These are phyloP conservation scores for Monilinia polystroma DNA, from an alignment of 2,329 filamentous ascomycete genomes.

Conservation along the genomic window DNA sequence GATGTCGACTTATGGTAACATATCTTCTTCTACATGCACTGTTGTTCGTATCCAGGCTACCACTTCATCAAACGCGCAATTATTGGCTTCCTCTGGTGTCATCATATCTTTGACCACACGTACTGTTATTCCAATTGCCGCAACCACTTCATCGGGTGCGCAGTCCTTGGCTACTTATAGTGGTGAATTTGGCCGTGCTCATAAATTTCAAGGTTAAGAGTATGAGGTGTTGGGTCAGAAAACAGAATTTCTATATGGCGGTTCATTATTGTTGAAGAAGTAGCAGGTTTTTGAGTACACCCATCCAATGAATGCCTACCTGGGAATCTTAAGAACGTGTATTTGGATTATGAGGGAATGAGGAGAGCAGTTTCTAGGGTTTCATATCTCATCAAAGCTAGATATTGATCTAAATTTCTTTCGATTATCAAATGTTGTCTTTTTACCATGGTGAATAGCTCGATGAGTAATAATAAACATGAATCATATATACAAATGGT, in stretches of 20 bases:
- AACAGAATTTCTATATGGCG: no score
- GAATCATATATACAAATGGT: neutral
- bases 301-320: neutral
- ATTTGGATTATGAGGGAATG: neutral
- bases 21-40: no score
- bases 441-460: no score
- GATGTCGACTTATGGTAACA: no score
- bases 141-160: neutral
- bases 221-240: neutral
- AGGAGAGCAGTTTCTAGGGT: neutral
- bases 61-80: neutral
- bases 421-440: neutral
- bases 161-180: neutral
- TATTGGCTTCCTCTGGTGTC: neutral
- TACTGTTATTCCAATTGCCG: neutral
- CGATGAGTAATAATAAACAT: neutral
- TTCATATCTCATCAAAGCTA: neutral
- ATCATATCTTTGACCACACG: neutral
- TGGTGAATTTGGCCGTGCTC: neutral
- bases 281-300: neutral
- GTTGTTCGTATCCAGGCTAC: no score
- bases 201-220: neutral
- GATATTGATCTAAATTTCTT: neutral
- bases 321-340: neutral
- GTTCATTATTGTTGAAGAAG: neutral